Base-by-base conservation (phyloP, 1,139 yeast species). In the Torulaspora globosa region DNA sequence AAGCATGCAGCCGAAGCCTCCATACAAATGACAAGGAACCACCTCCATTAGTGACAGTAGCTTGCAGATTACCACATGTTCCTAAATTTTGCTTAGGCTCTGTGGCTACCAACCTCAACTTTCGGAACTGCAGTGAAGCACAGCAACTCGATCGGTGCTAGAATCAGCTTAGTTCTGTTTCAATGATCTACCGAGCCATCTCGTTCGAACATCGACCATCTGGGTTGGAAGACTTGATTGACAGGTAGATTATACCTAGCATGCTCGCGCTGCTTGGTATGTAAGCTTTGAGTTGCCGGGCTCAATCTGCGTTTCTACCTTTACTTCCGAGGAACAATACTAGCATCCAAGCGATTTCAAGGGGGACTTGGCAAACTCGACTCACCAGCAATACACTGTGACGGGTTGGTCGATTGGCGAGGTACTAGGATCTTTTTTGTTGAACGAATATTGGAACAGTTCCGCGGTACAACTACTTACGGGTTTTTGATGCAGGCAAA, bases 1-100 rank as follows among this genome's bases (percentile, higher is more conserved):
- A 37, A 71, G 52, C 68, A 70, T 70, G 47, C 71, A 73, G 11
- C 73, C 76, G 36, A 71, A 57, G 37, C 74, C 76, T n/a, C 75
- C 75, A 72, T 8, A 69, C 63, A 53, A 70, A 63, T 11, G 70
- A 67, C 49, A 71, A 60, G 12, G 72, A 62, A 24, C 67, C 65
- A 2, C 52, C 46, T 24, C 64, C 67, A 5, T 51, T 44, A 6
- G 75, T 69, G 12, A 70, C 54, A 16, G 58, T 60, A 31, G 58
- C 63, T 55, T 71, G 75, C 10, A 73, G 73, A 41, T 69, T 73
- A 41, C 69, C 71, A 49, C 6, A 26, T 26, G 28, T 26, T 26
- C 28, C 28, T 6, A 26, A 26, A 6, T 6, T 3, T 3, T 26
- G 28, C 28, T 26, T 26, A 3, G 7, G 3, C 28, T n/a, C 74